A percentile compares a stretch with the other conserved stretches of the same genome.
Conservation (phyloP, 225 moss, liverwort and hornwort genomes). For the Ulota crispa region DNA sequence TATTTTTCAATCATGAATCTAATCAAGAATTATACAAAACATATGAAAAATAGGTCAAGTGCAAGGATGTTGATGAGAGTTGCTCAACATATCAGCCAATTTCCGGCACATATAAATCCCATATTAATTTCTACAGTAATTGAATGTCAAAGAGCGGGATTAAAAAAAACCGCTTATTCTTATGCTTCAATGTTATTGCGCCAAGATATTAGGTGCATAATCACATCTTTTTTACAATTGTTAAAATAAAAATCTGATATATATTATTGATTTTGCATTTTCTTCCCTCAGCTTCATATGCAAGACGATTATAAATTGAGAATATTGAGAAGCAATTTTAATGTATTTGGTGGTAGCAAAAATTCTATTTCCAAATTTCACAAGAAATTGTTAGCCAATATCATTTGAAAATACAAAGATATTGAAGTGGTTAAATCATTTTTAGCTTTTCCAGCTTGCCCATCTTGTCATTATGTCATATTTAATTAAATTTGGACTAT, state of each 20-base stretch:
- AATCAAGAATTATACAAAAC: fast-evolving
- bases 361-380: conserved; percentile 53
- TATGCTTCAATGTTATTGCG: conserved; percentile 76
- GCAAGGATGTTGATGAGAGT: conserved; percentile 83
- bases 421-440: conserved; percentile 47
- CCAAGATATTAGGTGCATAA: conserved; percentile 47
- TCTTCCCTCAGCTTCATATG: no score
- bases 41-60: conserved; percentile 50
- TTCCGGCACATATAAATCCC: conserved; percentile 65
- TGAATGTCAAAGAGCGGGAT: conserved; percentile 79
- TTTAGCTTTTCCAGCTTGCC: conserved; percentile 42
- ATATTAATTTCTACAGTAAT: conserved; percentile 86
- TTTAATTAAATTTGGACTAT: no score
- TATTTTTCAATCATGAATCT: neutral
- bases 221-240: fast-evolving
- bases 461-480: conserved; percentile 42
- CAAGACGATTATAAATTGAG: neutral
- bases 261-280: no score
- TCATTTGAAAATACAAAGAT: conserved; percentile 66
- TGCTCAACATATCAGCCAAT: conserved; percentile 67
- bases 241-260: no score
- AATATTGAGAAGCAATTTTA: fast-evolving
- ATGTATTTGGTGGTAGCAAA: neutral
- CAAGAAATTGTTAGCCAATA: conserved; percentile 67
- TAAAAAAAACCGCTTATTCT: conserved; percentile 69